These are phyloP conservation scores for Chalciporus pseudorubinellus DNA, from an alignment of 768 basidiomycete species.

Conservation along the genomic window DNA sequence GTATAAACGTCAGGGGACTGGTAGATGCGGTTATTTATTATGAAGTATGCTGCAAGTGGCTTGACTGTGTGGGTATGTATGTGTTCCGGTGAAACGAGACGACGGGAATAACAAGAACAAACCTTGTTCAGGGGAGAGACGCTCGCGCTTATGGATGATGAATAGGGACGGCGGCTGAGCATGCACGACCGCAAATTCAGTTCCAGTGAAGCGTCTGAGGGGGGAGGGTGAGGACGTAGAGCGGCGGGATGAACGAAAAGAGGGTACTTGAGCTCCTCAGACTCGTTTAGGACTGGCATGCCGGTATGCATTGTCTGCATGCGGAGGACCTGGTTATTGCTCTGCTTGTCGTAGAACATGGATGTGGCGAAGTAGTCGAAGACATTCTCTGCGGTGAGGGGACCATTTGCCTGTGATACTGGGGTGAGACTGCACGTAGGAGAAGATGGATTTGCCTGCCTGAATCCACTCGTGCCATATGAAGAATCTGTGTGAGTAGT, in stretches of 20 bases:
- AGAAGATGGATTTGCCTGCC: conserved; percentile 34
- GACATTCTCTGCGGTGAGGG: conserved; percentile 72
- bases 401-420: conserved; percentile 61
- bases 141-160: conserved; percentile 86
- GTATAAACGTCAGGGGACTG: conserved; percentile 84
- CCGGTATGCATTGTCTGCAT: conserved; percentile 93
- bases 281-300: conserved; percentile 72
- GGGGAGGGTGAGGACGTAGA: conserved; percentile 7
- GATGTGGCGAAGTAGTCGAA: conserved; percentile 89
- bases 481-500: conserved; percentile 80
- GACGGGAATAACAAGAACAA: conserved; percentile 17
- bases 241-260: neutral
- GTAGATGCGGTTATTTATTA: conserved; percentile 87
- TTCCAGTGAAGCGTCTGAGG: conserved; percentile 75
- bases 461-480: conserved; percentile 93
- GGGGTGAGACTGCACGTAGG: too few relatives aligned
- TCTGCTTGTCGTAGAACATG: conserved; percentile 94
- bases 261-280: conserved; percentile 79
- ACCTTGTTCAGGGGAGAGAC: conserved; percentile 84
- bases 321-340: conserved; percentile 86
- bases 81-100: conserved; percentile 1
- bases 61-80: conserved; percentile 45
- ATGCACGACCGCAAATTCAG: conserved; percentile 85
- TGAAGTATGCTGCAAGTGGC: conserved; percentile 81
- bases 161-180: conserved; percentile 78